Evolutionary conservation across 225 moss, liverwort and hornwort species (phyloP), one percentile per base, ranked within the genome.

Genomic region (Physcomitrium patens): DNA sequence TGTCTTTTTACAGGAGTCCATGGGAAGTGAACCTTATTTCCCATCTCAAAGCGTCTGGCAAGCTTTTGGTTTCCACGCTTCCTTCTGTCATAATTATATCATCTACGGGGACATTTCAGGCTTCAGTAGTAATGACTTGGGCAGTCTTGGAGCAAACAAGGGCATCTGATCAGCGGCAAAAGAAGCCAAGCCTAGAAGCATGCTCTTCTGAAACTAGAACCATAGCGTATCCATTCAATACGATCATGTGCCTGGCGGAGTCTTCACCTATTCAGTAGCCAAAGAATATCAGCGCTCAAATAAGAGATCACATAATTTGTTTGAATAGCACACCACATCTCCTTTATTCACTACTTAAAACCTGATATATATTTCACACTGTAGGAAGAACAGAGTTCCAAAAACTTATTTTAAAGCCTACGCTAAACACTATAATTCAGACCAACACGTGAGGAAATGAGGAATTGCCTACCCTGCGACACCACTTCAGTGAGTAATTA

Each of bases 221-320:
- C 87, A 90, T 89, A 8, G 96, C 91, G 86, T 93, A 93, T 48
- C 96, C 96, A 74, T 93, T 93, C 68, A 96, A 73, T 44, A 80
- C 70, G 63, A 93, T 87, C 73, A 77, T 87, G 93, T 96, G 89
- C 8, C 55, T 56, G 50, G 54, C 67, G 28, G 76, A 68, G 71
- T 11, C 45, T 51, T 60, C 63, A n/a, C 41, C 3, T 13, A 48
- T 8, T 80, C 42, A 69, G 60, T 13, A 18, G 13, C 69, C 3
- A 70, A 71, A 41, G 45, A 73, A 18, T 48, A 52, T 16, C 24
- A 60, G 22, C 13, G 6, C 17, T 78, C 47, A 49, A 28, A 20
- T 27, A 17, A 5, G 55, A 49, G 17, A 0, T 3, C 15, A 54
- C 44, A 37, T 54, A 11, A 31, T 22, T 19, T 14, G 3, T 44